Evolutionary conservation across 257 asterid species (phyloP), one percentile per base, ranked within the genome.

Genomic region (Capsicum pubescens): DNA sequence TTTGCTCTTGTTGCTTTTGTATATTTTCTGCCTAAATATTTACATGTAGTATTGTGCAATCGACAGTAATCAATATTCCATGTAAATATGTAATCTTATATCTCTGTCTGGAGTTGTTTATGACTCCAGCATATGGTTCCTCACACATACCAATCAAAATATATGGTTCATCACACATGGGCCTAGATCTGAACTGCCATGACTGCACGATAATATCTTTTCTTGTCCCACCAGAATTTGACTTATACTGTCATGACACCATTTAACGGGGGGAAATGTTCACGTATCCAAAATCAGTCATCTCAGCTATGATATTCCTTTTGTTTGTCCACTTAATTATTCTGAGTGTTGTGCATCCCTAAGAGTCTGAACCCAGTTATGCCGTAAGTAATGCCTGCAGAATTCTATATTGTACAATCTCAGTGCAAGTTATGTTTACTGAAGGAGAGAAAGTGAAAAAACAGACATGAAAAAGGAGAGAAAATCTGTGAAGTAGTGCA

Each of bases 201-300:
- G 59, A 52, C 11, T 46, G 39, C 42, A 54, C 9, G n/a, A 19
- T 46, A 7, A 35, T 72, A 48, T 19, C 1, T 9, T 72, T 72
- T 46, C 80, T 48, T 72, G n/a, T 72, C 59, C 59, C 80, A 72
- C 80, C 59, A 72, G 42, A 48, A 44, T 72, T 14, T 72, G 70
- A 21, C 59, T 72, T 72, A 48, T 19, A 72, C 35, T 72, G n/a
- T 12, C 59, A 72, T 72, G 80, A 48, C 59, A 72, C n/a, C 42
- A 74, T 74, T 74, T 55, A 74, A 50, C 81, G 7, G 59, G 52
- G 60, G 42, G 61, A 74, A 50, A 50, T 21, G 39, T 21, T 50
- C 61, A 21, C 14, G 2, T 13, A 50, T 52, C 42, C 81, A 74
- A 13, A 66, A 21, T 74, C 46, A 35, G 81, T 74, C 44, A 13